These are phyloP conservation scores for Lactifluus echinatus DNA, from an alignment of 768 basidiomycete species.

Conservation along the genomic window DNA sequence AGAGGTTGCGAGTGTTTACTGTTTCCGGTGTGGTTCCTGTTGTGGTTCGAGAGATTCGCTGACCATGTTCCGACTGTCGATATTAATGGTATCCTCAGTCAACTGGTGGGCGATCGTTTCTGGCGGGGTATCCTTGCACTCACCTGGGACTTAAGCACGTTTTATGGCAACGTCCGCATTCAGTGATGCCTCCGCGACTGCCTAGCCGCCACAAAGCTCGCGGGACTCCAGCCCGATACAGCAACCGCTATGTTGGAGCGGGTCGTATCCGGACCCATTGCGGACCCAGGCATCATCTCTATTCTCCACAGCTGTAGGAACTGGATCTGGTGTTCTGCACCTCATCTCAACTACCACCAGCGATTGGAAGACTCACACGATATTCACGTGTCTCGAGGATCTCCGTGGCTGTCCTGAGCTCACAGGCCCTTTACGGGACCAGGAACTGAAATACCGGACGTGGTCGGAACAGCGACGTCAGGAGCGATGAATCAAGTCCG, in stretches of 20 bases:
- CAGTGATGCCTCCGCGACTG: constrained; percentile 39
- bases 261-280: constrained; percentile 30
- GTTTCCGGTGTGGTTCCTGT: constrained; percentile 11
- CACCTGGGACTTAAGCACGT: constrained; percentile 56
- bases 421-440: constrained; percentile 29
- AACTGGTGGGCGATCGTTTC: constrained; percentile 29
- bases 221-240: constrained; percentile 23
- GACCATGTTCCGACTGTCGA: constrained; percentile 10
- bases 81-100: constrained; percentile 9
- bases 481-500: no score
- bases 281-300: constrained; percentile 39
- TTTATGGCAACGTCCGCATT: constrained; percentile 37
- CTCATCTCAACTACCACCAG: constrained; percentile 36
- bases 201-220: constrained; percentile 25
- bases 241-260: constrained; percentile 21
- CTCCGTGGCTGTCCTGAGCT: constrained; percentile 39
- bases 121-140: constrained; percentile 58
- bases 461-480: constrained; percentile 33
- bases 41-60: constrained; percentile 22
- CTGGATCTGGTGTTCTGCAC: constrained; percentile 37
- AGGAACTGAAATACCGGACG: constrained; percentile 32
- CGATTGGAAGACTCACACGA: constrained; percentile 39
- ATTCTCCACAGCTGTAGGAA: constrained; percentile 35
- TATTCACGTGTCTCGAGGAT: constrained; percentile 45
- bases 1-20: constrained; percentile 15